phyloP scores from a whole-genome alignment of 2,329 filamentous ascomycete species.

The Conoideocrella luteorostrata region DNA sequence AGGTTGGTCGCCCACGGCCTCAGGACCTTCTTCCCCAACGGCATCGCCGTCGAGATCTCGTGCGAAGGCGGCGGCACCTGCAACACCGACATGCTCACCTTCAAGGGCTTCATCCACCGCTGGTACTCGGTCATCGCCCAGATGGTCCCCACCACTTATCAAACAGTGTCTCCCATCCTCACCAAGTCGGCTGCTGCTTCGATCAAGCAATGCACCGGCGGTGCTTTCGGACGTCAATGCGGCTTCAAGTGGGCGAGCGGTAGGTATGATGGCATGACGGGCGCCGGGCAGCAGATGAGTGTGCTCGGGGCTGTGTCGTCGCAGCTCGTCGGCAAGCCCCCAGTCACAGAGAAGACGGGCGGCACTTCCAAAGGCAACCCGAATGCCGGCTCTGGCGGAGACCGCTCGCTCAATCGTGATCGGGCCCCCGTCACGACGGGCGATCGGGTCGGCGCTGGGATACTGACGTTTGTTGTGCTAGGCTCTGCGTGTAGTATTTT shows the following conservation, averaged over 20 bases:
- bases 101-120: slow-evolving; percentile 48
- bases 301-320: slow-evolving; percentile 46
- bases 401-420: slow-evolving; percentile 23
- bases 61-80: slow-evolving; percentile 46
- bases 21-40: slow-evolving; percentile 43
- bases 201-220: slow-evolving; percentile 41
- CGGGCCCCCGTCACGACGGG: slow-evolving; percentile 35
- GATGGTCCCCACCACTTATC: slow-evolving; percentile 41
- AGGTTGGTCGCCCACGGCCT: slow-evolving; percentile 41
- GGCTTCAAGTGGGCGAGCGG: slow-evolving; percentile 42
- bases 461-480: slow-evolving; percentile 47
- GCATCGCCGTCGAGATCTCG: slow-evolving; percentile 54
- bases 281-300: slow-evolving; percentile 51
- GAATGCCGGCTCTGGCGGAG: slow-evolving; percentile 31
- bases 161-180: slow-evolving; percentile 39
- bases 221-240: slow-evolving; percentile 36
- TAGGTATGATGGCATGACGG: slow-evolving; percentile 42
- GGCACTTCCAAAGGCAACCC: slow-evolving; percentile 36
- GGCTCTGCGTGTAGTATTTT: too few species aligned
- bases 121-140: slow-evolving; percentile 44
- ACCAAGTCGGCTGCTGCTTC: slow-evolving; percentile 42
- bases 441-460: slow-evolving; percentile 50
- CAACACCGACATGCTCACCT: slow-evolving; percentile 51
- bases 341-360: slow-evolving; percentile 38
- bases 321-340: slow-evolving; percentile 34